phyloP scores from a whole-genome alignment of 257 asterid genomes.

The Solanum medicagineum region DNA sequence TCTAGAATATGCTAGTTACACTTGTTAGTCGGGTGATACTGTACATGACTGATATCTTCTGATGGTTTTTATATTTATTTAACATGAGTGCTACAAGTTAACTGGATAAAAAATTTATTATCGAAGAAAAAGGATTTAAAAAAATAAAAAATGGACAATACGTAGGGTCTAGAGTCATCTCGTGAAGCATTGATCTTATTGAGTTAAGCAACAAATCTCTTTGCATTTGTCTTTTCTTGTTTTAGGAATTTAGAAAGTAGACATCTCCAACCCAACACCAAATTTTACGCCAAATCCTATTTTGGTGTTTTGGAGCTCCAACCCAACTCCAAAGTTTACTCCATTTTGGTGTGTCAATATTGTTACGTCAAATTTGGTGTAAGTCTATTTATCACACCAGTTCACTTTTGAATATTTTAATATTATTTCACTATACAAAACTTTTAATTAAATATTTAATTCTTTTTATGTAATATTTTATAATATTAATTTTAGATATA shows the following conservation, averaged over 20 bases:
- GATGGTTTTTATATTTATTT: not conserved
- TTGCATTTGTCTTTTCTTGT: not conserved
- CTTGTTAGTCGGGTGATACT: not conserved
- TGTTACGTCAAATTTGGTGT: too few species aligned
- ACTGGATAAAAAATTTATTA: not conserved
- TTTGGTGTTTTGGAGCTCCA: too few species aligned
- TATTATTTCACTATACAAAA: too few species aligned
- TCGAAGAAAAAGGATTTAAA: not conserved
- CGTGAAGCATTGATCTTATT: not conserved
- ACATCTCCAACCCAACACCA: too few species aligned
- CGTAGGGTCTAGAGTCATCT: not conserved
- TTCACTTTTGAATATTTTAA: too few species aligned
- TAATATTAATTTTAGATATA: too few species aligned
- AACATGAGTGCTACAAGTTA: not conserved
- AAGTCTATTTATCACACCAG: too few species aligned
- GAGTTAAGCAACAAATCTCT: not conserved
- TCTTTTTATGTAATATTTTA: too few species aligned
- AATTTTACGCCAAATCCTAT: too few species aligned
- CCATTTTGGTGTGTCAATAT: too few species aligned
- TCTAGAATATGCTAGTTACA: not conserved
- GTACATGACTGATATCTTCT: not conserved
- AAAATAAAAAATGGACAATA: not conserved
- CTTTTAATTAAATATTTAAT: too few species aligned
- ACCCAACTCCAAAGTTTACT: too few species aligned
- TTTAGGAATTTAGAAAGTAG: not conserved